Evolutionary conservation across 257 asterid species (phyloP).

Genomic region (Striga asiatica): DNA sequence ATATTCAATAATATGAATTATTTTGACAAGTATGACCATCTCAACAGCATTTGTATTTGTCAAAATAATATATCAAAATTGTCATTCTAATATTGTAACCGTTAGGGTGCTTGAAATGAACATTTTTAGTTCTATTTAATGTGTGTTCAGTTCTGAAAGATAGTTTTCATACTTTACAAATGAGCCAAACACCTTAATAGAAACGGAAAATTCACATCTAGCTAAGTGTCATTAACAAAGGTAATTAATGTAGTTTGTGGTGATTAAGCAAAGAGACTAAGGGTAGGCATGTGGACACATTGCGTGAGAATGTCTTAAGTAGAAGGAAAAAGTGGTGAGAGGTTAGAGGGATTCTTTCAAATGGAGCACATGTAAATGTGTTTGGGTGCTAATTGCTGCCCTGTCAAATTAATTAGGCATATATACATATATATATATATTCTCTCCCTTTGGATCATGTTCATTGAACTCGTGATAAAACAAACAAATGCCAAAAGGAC

Average conservation of each 20-base stretch:
- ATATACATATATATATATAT: not conserved
- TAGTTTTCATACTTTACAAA: too few species aligned
- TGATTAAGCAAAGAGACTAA: too few species aligned
- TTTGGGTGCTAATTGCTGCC: constrained; percentile 8
- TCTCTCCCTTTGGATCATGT: not conserved
- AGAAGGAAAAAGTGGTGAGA: constrained; percentile 16
- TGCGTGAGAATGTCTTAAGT: constrained; percentile 33
- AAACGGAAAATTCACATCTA: too few species aligned
- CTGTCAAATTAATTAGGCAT: not conserved
- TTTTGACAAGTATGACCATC: too few species aligned
- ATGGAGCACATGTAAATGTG: constrained; percentile 29
- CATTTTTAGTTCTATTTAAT: too few species aligned
- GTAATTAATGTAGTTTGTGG: not conserved
- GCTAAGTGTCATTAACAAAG: not conserved
- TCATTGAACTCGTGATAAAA: not conserved
- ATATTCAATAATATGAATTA: too few species aligned
- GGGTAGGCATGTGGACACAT: constrained; percentile 42
- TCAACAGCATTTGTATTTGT: too few species aligned
- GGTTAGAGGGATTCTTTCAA: constrained; percentile 13
- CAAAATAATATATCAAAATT: too few species aligned
- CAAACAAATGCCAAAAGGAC: not conserved
- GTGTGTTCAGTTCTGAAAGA: too few species aligned
- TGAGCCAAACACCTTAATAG: too few species aligned
- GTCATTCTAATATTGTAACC: too few species aligned
- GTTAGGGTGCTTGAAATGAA: too few species aligned